Evolutionary conservation across 2,329 filamentous ascomycete species (phyloP), one percentile per base, ranked within the genome.

Genomic region (Coniella lustricola): DNA sequence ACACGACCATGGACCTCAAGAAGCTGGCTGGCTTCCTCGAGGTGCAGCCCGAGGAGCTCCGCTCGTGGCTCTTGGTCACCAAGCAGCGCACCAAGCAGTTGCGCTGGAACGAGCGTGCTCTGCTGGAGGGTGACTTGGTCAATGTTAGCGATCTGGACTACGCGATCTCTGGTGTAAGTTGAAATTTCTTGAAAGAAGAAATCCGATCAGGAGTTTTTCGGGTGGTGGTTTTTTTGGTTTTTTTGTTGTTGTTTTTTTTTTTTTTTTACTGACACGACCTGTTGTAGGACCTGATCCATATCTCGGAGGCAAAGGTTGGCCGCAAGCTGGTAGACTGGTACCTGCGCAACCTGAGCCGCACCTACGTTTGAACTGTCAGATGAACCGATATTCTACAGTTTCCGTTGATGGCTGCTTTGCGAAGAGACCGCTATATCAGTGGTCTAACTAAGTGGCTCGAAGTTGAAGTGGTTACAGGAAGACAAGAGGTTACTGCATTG

Each of bases 311-410:
- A 59, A 98, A 98, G 84, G 90, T 96, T 52, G 93, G 93, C 64
- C 82, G 93, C 62, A 94, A 93, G 74, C 76, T 98, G 63, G 91
- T 98, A 57, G 93, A 98, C 72, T 98, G 93, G 93, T 98, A 98
- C 70, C 81, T 98, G 65, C 85, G 93, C 66, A 98, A 98, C 76
- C 76, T 98, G 63, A 87, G 90, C 53, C 85, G 93, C 67, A 94
- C 90, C 51, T 98, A 98, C 76, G 95, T 85, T 55, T 73, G 62
- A 66, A 54, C 48, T 31, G 25, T 25, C 10, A 22, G 38, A 35
- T 33, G 39, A 32, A 44, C 31, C 43, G 31, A 47, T 41, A 41
- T 31, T 44, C 18, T 36, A 25, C 41, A 37, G 34, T 36, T 25
- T 44, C 44, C 25, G 33, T 25, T 39, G 44, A 37, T 40, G 36